These are phyloP conservation scores for Endocladia muricata DNA, from an alignment of 31 red algal genomes.

Conservation along the genomic window DNA sequence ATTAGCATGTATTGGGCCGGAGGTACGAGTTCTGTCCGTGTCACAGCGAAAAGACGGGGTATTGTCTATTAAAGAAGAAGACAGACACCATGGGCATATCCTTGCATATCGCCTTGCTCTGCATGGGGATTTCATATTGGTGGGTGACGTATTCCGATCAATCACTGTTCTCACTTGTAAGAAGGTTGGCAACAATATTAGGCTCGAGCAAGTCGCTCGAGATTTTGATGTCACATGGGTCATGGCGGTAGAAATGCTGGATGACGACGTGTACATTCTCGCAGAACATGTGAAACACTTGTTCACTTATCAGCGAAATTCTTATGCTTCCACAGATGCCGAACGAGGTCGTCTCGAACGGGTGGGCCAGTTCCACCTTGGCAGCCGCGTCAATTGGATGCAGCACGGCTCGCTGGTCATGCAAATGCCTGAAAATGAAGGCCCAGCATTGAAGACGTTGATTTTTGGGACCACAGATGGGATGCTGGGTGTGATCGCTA, in stretches of 20 bases:
- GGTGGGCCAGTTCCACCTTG: conserved; percentile 92
- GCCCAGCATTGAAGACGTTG: conserved; percentile 63
- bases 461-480: conserved; percentile 93
- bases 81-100: conserved; percentile 73
- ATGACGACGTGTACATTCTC: conserved; percentile 80
- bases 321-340: conserved; percentile 67
- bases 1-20: conserved; percentile 62
- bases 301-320: conserved; percentile 73
- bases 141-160: conserved; percentile 88
- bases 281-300: conserved; percentile 88
- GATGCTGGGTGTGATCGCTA: conserved; percentile 89
- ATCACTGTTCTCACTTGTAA: conserved; percentile 76
- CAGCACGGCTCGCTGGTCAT: conserved; percentile 88
- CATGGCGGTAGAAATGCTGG: conserved; percentile 84
- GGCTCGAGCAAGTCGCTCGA: conserved; percentile 82
- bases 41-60: conserved; percentile 55
- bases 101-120: conserved; percentile 54
- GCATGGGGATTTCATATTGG: conserved; percentile 86
- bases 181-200: conserved; percentile 42
- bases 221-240: conserved; percentile 91
- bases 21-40: conserved; percentile 60
- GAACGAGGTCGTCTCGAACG: conserved; percentile 79
- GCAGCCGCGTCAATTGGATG: conserved; percentile 85
- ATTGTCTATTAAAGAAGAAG: conserved; percentile 49
- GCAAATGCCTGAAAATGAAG: conserved; percentile 71